These are phyloP conservation scores for Hypoxylon sp. DNA, from an alignment of 2,329 filamentous ascomycete genomes.

Conservation along the genomic window DNA sequence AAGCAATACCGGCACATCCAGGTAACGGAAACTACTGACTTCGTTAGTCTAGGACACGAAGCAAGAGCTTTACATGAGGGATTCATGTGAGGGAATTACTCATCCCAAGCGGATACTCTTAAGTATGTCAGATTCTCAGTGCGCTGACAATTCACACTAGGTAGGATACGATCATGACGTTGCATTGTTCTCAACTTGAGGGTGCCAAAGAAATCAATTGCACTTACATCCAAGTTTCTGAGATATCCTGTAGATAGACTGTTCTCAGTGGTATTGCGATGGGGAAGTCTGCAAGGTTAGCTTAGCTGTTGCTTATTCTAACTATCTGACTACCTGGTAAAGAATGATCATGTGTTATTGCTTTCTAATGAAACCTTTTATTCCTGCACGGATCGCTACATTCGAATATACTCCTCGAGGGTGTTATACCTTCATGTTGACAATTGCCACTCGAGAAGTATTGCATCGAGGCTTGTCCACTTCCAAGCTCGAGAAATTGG, in stretches of 20 bases:
- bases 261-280: not conserved
- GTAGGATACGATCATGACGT: not conserved
- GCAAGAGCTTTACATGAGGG: not conserved
- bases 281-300: not conserved
- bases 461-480: not conserved
- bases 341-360: not conserved
- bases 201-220: not conserved
- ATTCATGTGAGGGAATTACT: slow-evolving; percentile 6
- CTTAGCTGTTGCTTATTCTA: not conserved
- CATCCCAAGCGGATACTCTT: slow-evolving; percentile 1
- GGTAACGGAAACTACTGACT: slow-evolving; percentile 19
- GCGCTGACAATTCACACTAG: not conserved
- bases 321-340: not conserved
- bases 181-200: not conserved
- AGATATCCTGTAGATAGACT: not conserved
- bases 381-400: not conserved
- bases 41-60: slow-evolving; percentile 15
- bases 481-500: not conserved
- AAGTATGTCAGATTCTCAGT: slow-evolving; percentile 13
- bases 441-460: not conserved
- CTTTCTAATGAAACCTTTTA: not conserved
- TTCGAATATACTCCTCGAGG: not conserved
- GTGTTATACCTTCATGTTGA: not conserved
- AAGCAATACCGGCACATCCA: slow-evolving; percentile 22
- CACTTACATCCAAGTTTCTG: too few species aligned